Evolutionary conservation across 176 grass and related monocot species (phyloP).

Genomic region (Avena sativa): DNA sequence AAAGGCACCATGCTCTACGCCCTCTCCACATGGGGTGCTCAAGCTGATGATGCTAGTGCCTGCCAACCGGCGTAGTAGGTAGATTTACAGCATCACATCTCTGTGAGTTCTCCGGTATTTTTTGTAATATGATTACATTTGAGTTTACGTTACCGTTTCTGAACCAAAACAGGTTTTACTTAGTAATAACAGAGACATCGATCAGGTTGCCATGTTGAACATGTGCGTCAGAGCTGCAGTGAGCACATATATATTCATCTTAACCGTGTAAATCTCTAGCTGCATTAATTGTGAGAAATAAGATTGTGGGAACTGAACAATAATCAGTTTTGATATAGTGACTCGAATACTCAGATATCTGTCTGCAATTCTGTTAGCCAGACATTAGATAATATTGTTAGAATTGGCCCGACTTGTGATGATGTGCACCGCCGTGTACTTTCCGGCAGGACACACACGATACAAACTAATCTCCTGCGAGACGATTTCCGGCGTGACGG

Average conservation of each 20-base stretch:
- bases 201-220: not conserved
- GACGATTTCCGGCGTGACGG: too few species aligned
- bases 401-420: too few species aligned
- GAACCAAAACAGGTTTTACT: not conserved
- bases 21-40: constrained; percentile 42
- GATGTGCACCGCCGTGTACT: too few species aligned
- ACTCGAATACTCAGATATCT: too few species aligned
- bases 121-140: not conserved
- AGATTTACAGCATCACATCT: not conserved
- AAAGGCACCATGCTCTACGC: constrained; percentile 50
- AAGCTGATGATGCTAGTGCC: not conserved
- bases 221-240: not conserved
- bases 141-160: too few species aligned
- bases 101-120: too few species aligned
- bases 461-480: too few species aligned
- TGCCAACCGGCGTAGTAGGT: not conserved
- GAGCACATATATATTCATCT: not conserved
- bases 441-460: too few species aligned
- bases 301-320: not conserved
- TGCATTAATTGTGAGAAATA: not conserved
- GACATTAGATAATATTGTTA: too few species aligned
- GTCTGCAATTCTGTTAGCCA: too few species aligned
- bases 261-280: not conserved
- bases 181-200: not conserved
- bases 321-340: not conserved